These are phyloP conservation scores for Phtheirospermum japonicum DNA, from an alignment of 257 asterid species.

Conservation along the genomic window DNA sequence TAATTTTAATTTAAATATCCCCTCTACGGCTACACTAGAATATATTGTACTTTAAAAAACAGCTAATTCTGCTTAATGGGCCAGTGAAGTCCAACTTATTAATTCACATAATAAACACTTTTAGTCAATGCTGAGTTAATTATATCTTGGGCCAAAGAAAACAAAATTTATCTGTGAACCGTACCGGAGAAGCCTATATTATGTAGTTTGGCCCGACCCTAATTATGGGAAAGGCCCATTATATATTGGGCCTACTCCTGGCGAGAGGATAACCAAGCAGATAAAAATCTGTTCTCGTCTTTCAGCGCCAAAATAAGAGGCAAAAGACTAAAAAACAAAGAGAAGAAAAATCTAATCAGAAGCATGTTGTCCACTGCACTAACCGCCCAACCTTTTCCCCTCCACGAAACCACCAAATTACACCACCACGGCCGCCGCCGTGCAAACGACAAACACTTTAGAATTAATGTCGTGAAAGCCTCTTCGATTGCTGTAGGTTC, in stretches of 20 bases:
- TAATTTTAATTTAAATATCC: too few relatives aligned
- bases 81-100: too few relatives aligned
- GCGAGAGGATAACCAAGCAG: neutral
- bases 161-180: too few relatives aligned
- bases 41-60: too few relatives aligned
- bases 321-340: neutral
- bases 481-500: conserved; percentile 37
- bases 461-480: conserved; percentile 20
- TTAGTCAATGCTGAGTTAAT: too few relatives aligned
- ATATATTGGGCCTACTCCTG: neutral
- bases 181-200: too few relatives aligned
- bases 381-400: conserved; percentile 34
- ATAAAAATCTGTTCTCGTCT: conserved; percentile 22
- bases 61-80: too few relatives aligned
- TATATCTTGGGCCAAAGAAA: too few relatives aligned
- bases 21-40: too few relatives aligned
- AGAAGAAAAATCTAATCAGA: conserved; percentile 15
- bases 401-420: conserved; percentile 27
- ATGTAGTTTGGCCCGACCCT: neutral
- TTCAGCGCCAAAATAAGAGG: conserved; percentile 40
- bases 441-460: neutral
- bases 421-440: conserved; percentile 31
- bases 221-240: neutral
- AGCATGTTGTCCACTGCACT: conserved; percentile 47
- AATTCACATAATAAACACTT: too few relatives aligned